These are phyloP conservation scores for Neoascochyta sp. DNA, from an alignment of 2,329 filamentous ascomycete species.

Conservation along the genomic window DNA sequence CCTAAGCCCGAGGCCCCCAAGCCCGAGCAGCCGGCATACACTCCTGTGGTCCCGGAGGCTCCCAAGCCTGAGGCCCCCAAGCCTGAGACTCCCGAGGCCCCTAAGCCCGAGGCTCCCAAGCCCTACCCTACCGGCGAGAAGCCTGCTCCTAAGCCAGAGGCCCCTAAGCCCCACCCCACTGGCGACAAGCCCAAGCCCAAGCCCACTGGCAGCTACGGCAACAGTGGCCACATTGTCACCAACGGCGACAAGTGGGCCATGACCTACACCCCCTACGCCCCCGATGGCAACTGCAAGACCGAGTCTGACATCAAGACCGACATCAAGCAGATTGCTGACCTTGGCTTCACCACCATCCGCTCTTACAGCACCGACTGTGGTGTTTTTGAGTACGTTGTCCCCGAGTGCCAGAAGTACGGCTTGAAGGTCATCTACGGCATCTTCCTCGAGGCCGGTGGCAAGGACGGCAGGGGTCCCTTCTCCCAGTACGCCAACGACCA, in stretches of 20 bases:
- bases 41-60: constrained; percentile 7
- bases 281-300: constrained; percentile 44
- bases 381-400: constrained; percentile 71
- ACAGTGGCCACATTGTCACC: constrained; percentile 31
- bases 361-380: constrained; percentile 91
- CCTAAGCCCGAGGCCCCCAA: constrained; percentile 1
- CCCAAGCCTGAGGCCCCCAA: constrained; percentile 59
- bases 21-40: constrained; percentile 14
- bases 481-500: constrained; percentile 63
- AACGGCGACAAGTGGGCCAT: constrained; percentile 49
- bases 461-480: constrained; percentile 41
- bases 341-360: constrained; percentile 64
- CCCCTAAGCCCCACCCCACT: constrained; percentile 18
- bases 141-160: constrained; percentile 4
- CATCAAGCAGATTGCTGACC: constrained; percentile 42
- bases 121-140: constrained; percentile 8
- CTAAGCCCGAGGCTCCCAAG: constrained; percentile 6
- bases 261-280: constrained; percentile 49
- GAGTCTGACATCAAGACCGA: constrained; percentile 39
- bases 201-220: constrained; percentile 24
- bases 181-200: constrained; percentile 27
- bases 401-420: constrained; percentile 61
- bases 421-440: constrained; percentile 82
- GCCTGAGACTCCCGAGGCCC: constrained; percentile 5
- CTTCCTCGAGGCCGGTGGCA: constrained; percentile 66